A percentile compares a stretch with the other conserved stretches of the same genome.
Evolutionary conservation across 306 rosid species (phyloP).

Genomic region (Vicia villosa): DNA sequence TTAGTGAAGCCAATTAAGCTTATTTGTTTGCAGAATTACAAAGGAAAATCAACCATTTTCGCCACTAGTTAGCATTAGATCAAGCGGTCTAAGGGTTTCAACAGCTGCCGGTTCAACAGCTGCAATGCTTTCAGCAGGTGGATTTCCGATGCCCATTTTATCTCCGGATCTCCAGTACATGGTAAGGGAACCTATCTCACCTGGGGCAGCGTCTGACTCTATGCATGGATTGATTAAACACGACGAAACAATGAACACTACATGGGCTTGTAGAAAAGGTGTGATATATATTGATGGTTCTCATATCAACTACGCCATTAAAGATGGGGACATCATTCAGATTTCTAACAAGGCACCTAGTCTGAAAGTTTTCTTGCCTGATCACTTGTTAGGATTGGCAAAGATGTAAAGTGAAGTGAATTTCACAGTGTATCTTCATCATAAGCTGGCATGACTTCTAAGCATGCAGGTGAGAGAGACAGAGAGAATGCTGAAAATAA

Average conservation of each 20-base stretch:
- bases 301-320: slow-evolving; percentile 53
- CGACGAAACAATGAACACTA: slow-evolving; percentile 49
- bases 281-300: slow-evolving; percentile 74
- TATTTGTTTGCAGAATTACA: slow-evolving; percentile 57
- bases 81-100: slow-evolving; percentile 91
- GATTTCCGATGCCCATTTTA: slow-evolving; percentile 69
- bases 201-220: slow-evolving; percentile 43
- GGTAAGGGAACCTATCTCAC: slow-evolving; percentile 87
- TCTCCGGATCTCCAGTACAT: slow-evolving; percentile 82
- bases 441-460: slow-evolving; percentile 10
- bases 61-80: slow-evolving; percentile 63
- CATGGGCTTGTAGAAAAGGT: slow-evolving; percentile 70
- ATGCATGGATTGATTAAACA: slow-evolving; percentile 63
- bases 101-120: slow-evolving; percentile 94
- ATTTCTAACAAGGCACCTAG: slow-evolving; percentile 73
- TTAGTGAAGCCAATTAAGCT: slow-evolving; percentile 9
- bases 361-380: slow-evolving; percentile 74
- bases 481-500: too few relatives aligned
- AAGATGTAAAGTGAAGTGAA: slow-evolving; percentile 24
- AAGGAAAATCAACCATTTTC: slow-evolving; percentile 49
- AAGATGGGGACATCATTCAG: slow-evolving; percentile 64
- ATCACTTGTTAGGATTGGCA: slow-evolving; percentile 38
- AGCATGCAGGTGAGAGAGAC: not conserved
- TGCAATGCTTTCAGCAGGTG: slow-evolving; percentile 93
- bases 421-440: slow-evolving; percentile 19